Base-by-base conservation (phyloP, 1,139 yeast species). In the Yamadazyma sp. region DNA sequence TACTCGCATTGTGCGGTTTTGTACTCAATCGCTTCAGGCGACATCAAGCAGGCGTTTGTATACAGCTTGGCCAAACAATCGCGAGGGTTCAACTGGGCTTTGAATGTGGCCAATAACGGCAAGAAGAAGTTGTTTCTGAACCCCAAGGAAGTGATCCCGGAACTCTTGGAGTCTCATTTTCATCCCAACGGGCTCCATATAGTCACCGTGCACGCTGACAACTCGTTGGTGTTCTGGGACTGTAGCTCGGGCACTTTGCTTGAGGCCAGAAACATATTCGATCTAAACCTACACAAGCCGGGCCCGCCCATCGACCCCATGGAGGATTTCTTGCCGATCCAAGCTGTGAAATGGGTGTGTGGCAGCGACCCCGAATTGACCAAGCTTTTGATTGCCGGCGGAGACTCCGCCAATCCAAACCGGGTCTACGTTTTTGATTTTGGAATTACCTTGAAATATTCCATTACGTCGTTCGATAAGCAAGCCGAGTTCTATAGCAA, bases 111-210 rank as follows among this genome's bases (percentile, higher is more conserved):
- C 20, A 77, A 72, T 37, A 65, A 75, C 2, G 72, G 77, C 5
- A 72, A 72, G 46, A 66, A 62, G 53, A 70, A 68, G 48, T 40
- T 71, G 29, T 72, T 72, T 48, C 69, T 73, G 8, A 56, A 62
- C n/a, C 57, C 65, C 4, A 69, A 68, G 41, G 67, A 61, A n/a
- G 59, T 71, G 2, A 46, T 59, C 23, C 83, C 92, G 1, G 77
- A 69, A 32, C 56, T 87, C 2, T 51, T 69, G 2, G 80, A 79
- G 39, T 83, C 96, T 0, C 69, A 80, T 31, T 92, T 87, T 78
- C 97, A 91, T 58, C 98, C 99, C 2, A 88, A 89, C 57, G 97
- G 98, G 0, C 73, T 88, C 34, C 95, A 91, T 58, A 66, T 88
- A 5, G 73, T 87, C 12, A 83, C 96, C 0, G 76, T 81, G 1